Conservation (phyloP, 768 basidiomycete genomes). For the Mycena rebaudengoi region DNA sequence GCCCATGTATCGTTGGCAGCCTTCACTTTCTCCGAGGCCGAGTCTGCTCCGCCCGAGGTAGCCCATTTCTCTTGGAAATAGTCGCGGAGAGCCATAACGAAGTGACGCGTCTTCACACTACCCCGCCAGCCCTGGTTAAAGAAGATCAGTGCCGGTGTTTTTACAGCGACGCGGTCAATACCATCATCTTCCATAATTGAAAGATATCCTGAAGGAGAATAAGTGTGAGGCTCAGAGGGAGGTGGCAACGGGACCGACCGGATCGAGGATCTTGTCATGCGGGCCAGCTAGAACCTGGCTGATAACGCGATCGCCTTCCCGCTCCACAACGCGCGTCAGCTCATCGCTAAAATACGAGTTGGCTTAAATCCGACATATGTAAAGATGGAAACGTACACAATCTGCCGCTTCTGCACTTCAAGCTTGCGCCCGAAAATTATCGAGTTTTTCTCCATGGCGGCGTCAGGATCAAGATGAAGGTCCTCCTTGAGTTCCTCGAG, state of each 20-base stretch:
- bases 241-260: constrained; percentile 13
- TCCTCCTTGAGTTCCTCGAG: constrained; percentile 33
- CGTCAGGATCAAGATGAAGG: constrained; percentile 33
- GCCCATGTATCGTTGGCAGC: constrained; percentile 36
- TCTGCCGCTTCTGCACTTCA: constrained; percentile 40
- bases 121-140: constrained; percentile 42
- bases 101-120: constrained; percentile 44
- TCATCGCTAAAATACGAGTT: constrained; percentile 28
- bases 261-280: constrained; percentile 36
- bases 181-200: constrained; percentile 50
- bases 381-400: constrained; percentile 21
- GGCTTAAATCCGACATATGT: too few relatives aligned
- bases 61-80: constrained; percentile 34
- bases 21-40: neutral
- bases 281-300: constrained; percentile 36
- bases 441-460: constrained; percentile 37
- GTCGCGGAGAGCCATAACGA: constrained; percentile 45
- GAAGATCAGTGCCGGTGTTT: neutral
- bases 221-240: neutral
- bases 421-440: constrained; percentile 44
- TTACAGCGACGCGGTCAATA: constrained; percentile 11
- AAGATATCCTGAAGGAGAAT: constrained; percentile 39
- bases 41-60: constrained; percentile 22
- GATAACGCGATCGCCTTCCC: constrained; percentile 44
- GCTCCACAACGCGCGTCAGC: constrained; percentile 34